Evolutionary conservation across 441 rosid species (phyloP).

Genomic region (Corymbia calophylla): DNA sequence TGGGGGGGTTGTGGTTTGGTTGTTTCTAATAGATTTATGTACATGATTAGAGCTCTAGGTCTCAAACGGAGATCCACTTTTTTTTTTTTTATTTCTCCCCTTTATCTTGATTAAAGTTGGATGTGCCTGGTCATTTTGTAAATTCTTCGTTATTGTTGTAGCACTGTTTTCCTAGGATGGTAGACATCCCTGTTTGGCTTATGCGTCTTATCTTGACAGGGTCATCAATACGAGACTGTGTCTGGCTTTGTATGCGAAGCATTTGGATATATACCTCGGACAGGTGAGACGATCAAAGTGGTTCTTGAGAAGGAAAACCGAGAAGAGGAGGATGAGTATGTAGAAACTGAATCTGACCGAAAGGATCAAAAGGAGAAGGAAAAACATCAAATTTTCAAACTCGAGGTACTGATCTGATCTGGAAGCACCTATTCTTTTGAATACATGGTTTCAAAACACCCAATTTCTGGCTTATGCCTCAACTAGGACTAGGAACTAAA

Average conservation of each 20-base stretch:
- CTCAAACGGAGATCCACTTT: background rate
- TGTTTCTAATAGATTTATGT: background rate
- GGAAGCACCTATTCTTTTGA: background rate
- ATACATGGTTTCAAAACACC: background rate
- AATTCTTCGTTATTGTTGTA: background rate
- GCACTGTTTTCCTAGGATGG: background rate
- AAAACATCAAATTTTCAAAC: constrained; percentile 64
- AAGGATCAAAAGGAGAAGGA: constrained; percentile 50
- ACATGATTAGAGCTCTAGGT: background rate
- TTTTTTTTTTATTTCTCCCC: background rate
- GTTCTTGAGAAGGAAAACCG: constrained; percentile 72
- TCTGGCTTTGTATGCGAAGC: constrained; percentile 96
- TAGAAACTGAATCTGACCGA: constrained; percentile 60
- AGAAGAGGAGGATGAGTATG: constrained; percentile 55
- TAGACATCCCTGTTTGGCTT: background rate
- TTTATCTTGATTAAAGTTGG: background rate
- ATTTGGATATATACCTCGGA: constrained; percentile 97
- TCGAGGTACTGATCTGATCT: constrained; percentile 54
- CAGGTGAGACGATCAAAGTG: constrained; percentile 83
- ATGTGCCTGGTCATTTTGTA: background rate
- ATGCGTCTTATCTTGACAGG: constrained; percentile 33
- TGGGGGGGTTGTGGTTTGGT: background rate
- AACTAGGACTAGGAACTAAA: background rate
- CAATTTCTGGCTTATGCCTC: background rate
- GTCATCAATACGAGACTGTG: constrained; percentile 95